Percentiles rank a stretch among this genome's conserved stretches.
Conservation (phyloP, 208 protist genomes). For the Entamoeba invadens region DNA sequence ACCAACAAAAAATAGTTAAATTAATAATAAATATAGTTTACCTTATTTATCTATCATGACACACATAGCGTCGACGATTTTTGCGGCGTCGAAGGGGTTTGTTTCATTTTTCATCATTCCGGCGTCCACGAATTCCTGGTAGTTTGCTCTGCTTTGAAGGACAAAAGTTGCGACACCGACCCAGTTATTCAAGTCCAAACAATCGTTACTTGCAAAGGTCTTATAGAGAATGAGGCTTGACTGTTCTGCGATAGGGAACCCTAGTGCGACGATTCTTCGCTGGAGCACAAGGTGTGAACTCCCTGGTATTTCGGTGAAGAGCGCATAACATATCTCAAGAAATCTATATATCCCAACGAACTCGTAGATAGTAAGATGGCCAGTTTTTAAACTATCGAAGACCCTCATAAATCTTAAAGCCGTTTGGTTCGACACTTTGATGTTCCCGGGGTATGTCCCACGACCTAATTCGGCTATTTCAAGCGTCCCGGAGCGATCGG, state of each 20-base stretch:
- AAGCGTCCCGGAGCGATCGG: background rate
- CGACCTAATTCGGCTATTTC: background rate
- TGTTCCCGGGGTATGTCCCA: background rate
- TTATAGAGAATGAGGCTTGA: background rate
- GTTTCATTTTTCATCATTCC: background rate
- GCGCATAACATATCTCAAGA: background rate
- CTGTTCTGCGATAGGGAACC: background rate
- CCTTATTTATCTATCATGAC: background rate
- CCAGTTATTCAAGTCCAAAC: background rate
- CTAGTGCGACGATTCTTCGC: background rate
- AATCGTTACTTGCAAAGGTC: background rate
- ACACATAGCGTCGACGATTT: background rate
- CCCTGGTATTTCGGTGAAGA: background rate
- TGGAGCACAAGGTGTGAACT: background rate
- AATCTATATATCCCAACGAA: background rate
- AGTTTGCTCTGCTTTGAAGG: background rate
- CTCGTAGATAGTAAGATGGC: background rate
- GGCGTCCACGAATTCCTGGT: background rate
- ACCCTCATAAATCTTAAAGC: background rate
- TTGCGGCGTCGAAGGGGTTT: background rate
- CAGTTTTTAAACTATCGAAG: background rate
- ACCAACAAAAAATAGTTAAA: too few species aligned
- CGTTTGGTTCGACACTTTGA: background rate
- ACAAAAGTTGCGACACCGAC: background rate
- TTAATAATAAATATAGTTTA: too few species aligned